These are phyloP conservation scores for Populus tremula DNA, from an alignment of 345 rosid species.

Conservation along the genomic window DNA sequence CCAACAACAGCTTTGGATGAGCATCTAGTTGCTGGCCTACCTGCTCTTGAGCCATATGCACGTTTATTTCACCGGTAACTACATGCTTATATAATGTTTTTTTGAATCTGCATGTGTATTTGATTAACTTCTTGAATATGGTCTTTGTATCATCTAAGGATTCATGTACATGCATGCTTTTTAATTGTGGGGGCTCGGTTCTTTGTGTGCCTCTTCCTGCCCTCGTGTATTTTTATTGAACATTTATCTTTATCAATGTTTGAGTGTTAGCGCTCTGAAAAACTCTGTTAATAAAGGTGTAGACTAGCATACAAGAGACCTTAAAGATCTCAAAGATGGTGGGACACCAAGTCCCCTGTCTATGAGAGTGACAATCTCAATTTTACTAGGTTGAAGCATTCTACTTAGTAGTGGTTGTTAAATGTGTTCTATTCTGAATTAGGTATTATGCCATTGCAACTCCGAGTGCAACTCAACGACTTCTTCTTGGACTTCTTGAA, in stretches of 20 bases:
- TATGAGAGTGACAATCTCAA: neutral
- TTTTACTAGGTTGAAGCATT: neutral
- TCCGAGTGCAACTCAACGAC: conserved; percentile 97
- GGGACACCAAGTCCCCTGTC: neutral
- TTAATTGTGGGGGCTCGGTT: neutral
- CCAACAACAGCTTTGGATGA: conserved; percentile 94
- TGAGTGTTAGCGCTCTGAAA: neutral
- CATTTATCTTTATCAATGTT: neutral
- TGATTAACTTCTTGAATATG: neutral
- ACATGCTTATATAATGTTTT: neutral
- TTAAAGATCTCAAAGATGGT: neutral
- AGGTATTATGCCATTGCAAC: conserved; percentile 97
- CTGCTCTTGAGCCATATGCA: conserved; percentile 97
- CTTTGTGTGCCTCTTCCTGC: neutral
- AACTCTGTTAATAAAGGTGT: neutral
- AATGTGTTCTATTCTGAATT: conserved; percentile 18
- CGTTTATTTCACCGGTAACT: conserved; percentile 85
- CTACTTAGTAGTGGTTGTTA: conserved; percentile 2
- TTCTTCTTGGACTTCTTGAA: conserved; percentile 95
- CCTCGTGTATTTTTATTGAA: neutral
- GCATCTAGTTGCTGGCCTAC: conserved; percentile 96
- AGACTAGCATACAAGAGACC: neutral
- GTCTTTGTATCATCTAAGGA: conserved; percentile 1
- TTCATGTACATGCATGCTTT: neutral
- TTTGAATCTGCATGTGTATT: conserved; percentile 2